A percentile compares a stretch with the other conserved stretches of the same genome.
Conservation (phyloP, 2,329 filamentous ascomycete genomes). For the Allantophomopsis cytisporea region DNA sequence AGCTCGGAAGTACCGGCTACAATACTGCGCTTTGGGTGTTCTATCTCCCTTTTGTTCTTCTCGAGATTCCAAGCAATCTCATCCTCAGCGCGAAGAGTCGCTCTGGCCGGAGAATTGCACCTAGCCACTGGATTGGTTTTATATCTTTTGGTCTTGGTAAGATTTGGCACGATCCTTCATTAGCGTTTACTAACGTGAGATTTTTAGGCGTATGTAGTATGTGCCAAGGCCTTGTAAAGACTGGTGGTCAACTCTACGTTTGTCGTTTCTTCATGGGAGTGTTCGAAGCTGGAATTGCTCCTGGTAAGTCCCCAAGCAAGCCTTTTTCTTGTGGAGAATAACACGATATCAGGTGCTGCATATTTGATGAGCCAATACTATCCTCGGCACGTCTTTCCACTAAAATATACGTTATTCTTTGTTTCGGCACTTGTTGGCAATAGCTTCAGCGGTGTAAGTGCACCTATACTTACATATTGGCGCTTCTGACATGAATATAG, state of each 20-base stretch:
- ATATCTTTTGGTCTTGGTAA: no score
- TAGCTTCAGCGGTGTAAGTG: conserved; percentile 56
- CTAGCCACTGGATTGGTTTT: no score
- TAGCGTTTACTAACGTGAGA: no score
- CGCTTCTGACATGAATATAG: not conserved
- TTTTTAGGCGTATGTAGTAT: conserved; percentile 2
- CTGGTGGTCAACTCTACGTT: conserved; percentile 17
- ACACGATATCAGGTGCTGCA: no score
- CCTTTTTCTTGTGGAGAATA: not conserved
- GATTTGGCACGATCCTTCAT: no score
- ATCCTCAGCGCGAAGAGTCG: not conserved
- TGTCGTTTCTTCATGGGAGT: conserved; percentile 12
- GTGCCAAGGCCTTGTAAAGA: conserved; percentile 17
- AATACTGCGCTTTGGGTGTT: conserved; percentile 10
- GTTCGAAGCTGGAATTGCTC: conserved; percentile 9
- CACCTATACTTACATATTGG: not conserved
- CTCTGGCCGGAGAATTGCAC: no score
- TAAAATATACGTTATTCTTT: conserved; percentile 80
- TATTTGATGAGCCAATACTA: no score
- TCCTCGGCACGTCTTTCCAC: no score
- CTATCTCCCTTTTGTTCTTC: conserved; percentile 4
- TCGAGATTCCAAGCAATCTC: conserved; percentile 9
- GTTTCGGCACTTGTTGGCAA: conserved; percentile 65
- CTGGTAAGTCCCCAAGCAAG: conserved; percentile 3
- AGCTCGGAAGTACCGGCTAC: conserved; percentile 7